These are phyloP conservation scores for Colletotrichum spaethianum DNA, from an alignment of 2,329 filamentous ascomycete species.

Conservation along the genomic window DNA sequence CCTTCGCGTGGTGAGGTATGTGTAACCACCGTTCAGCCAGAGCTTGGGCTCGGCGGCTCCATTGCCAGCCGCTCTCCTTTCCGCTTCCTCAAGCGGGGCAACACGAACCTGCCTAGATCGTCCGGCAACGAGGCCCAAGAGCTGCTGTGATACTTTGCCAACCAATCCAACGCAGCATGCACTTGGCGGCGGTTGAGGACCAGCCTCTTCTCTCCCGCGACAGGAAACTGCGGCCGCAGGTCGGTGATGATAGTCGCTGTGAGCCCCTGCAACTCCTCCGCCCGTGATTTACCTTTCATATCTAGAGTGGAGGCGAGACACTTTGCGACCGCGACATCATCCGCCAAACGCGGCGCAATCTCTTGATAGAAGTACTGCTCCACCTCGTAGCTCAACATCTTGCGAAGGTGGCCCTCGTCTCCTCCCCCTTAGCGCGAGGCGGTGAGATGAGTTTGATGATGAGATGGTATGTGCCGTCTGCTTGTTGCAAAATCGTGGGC, in stretches of 20 bases:
- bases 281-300: slow-evolving; percentile 44
- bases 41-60: slow-evolving; percentile 48
- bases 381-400: slow-evolving; percentile 77
- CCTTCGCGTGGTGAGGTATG: slow-evolving; percentile 75
- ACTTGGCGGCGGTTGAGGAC: slow-evolving; percentile 64
- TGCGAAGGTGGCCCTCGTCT: slow-evolving; percentile 75
- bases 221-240: slow-evolving; percentile 65
- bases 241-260: slow-evolving; percentile 73
- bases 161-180: slow-evolving; percentile 71
- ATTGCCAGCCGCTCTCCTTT: slow-evolving; percentile 45
- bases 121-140: slow-evolving; percentile 60
- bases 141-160: slow-evolving; percentile 72
- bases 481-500: slow-evolving; percentile 38
- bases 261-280: slow-evolving; percentile 53
- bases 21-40: slow-evolving; percentile 79
- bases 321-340: slow-evolving; percentile 62
- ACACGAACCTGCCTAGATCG: slow-evolving; percentile 55
- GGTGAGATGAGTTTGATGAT: slow-evolving; percentile 74
- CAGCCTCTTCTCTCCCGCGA: slow-evolving; percentile 68
- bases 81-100: slow-evolving; percentile 70
- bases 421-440: slow-evolving; percentile 50
- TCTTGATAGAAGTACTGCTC: slow-evolving; percentile 76
- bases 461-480: slow-evolving; percentile 53
- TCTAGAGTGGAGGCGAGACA: slow-evolving; percentile 62
- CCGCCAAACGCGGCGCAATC: slow-evolving; percentile 64